Evolutionary conservation across 2,329 filamentous ascomycete genomes (phyloP), one percentile per base, ranked within the genome.

Genomic region (Aspergillus ustus): DNA sequence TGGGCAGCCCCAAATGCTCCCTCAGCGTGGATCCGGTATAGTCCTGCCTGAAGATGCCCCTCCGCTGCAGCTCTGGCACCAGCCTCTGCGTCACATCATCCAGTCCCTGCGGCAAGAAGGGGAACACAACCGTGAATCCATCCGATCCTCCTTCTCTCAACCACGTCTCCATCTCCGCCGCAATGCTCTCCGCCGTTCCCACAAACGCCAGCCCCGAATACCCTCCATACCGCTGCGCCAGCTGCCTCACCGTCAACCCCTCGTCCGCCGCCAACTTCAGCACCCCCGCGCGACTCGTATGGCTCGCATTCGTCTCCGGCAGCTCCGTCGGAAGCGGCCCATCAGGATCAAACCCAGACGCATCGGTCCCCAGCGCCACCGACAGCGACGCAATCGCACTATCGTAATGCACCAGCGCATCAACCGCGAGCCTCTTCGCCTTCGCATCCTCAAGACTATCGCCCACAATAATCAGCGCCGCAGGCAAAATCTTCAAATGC

Each of bases 221-320:
- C 0, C 82, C 83, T 4, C 83, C 83, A 49, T 77, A 80, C 3
- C 83, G 77, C 65, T 81, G 77, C 0, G 83, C 83, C 22, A 85
- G 77, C 67, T 85, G 84, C 6, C 81, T 75, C 2, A 85, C 80
- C 0, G 82, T 84, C 53, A 85, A 65, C 0, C 76, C 76, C 60
- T 85, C 82, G 1, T 76, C 67, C 50, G 72, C 66, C 0, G 81
- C 83, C 2, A 85, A 70, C 61, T 75, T 79, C 2, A 84, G n/a
- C 8, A 81, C 80, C 0, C 74, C 69, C 7, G 75, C 82, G 1
- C 82, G 78, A 11, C 75, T 68, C 0, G 82, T 82, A 69, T 85
- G 84, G 74, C 83, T 85, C 1, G 80, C 83, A 62, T 85, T 85
- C 0, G 82, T 85, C 52, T 84, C 82, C 0, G 83, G 83, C 2